phyloP scores from a whole-genome alignment of 768 basidiomycete genomes.

The Collybia sp. region DNA sequence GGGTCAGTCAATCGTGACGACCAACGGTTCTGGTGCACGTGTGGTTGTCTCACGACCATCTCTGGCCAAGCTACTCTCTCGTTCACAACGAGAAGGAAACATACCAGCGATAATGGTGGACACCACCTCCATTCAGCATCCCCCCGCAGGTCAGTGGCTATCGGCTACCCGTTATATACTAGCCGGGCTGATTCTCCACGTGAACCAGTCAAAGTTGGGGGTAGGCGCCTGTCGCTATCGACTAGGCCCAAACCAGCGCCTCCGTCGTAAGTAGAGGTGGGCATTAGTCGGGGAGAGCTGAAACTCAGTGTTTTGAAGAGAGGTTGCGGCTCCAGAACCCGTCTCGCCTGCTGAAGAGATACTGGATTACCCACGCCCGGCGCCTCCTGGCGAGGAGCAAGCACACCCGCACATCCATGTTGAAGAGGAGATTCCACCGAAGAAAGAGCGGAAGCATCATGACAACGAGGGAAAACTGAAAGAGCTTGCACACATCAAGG shows the following conservation, averaged over 20 bases:
- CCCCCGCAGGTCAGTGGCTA: conserved; percentile 41
- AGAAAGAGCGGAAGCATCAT: conserved; percentile 46
- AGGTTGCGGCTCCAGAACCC: conserved; percentile 10
- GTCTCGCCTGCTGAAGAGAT: conserved; percentile 15
- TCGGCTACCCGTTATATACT: neutral
- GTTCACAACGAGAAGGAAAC: no score
- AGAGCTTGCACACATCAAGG: conserved; percentile 40
- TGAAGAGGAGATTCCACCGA: conserved; percentile 42
- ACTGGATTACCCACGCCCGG: conserved; percentile 51
- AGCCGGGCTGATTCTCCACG: neutral
- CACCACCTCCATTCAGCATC: conserved; percentile 27
- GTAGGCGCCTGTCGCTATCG: conserved; percentile 44
- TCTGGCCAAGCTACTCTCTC: neutral
- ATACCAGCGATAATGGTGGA: conserved; percentile 22
- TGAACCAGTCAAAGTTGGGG: conserved; percentile 40
- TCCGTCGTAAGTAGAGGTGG: conserved; percentile 22
- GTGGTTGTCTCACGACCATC: no score
- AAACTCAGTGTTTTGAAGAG: neutral
- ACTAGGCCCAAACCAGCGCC: conserved; percentile 30
- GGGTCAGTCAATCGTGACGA: no score
- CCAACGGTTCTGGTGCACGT: no score
- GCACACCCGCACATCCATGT: conserved; percentile 28
- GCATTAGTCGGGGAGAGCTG: neutral
- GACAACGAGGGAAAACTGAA: conserved; percentile 41
- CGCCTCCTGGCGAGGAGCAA: conserved; percentile 28